A percentile compares a stretch with the other conserved stretches of the same genome.
Evolutionary conservation across 2,329 filamentous ascomycete species (phyloP).

Genomic region (Gnomoniopsis smithogilvyi): DNA sequence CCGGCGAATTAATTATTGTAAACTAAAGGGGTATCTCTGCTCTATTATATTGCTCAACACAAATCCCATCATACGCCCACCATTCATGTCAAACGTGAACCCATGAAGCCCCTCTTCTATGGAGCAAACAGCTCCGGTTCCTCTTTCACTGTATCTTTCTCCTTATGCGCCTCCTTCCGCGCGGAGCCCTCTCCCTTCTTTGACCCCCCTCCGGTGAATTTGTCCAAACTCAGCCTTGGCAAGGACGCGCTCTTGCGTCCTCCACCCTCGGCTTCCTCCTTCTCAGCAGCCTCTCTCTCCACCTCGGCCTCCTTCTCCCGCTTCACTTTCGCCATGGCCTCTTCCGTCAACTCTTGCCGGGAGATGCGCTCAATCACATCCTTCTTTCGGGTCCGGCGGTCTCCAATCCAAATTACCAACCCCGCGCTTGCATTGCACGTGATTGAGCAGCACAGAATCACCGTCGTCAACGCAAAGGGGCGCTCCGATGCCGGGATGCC

Average conservation of each 20-base stretch:
- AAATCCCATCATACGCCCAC: neutral
- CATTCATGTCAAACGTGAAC: neutral
- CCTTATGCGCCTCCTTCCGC: neutral
- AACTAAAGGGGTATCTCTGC: neutral
- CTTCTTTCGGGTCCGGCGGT: conserved; percentile 77
- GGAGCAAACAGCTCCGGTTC: neutral
- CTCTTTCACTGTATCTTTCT: neutral
- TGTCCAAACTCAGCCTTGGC: conserved; percentile 15
- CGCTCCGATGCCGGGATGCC: conserved; percentile 68
- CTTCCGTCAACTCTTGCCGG: conserved; percentile 68
- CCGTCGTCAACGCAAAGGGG: conserved; percentile 70
- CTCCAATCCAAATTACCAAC: conserved; percentile 72
- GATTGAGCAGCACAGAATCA: conserved; percentile 77
- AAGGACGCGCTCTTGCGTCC: conserved; percentile 3
- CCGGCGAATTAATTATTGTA: neutral
- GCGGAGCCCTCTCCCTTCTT: neutral
- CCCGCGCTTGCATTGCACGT: conserved; percentile 75
- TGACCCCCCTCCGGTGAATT: neutral
- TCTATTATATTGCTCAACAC: neutral
- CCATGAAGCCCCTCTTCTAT: neutral
- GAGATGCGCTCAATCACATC: conserved; percentile 76
- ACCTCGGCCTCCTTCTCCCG: conserved; percentile 38
- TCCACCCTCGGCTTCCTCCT: conserved; percentile 1
- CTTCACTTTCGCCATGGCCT: conserved; percentile 48
- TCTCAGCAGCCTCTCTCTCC: conserved; percentile 17